Evolutionary conservation across 768 basidiomycete species (phyloP).

Genomic region (Pulveroboletus sp.): DNA sequence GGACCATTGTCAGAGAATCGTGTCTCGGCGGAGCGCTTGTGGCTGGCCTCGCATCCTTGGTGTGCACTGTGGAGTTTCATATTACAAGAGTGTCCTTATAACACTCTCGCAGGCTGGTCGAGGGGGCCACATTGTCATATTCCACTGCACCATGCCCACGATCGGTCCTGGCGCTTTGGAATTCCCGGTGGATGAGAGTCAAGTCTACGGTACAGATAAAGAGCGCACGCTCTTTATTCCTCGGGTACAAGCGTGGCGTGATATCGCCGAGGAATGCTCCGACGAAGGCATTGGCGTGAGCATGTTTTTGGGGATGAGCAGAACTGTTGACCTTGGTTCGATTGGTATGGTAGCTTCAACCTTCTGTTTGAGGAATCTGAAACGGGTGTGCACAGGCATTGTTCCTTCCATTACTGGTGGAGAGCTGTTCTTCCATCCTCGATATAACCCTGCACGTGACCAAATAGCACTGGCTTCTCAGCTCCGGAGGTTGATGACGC

Average conservation of each 20-base stretch:
- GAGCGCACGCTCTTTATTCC: slow-evolving; percentile 78
- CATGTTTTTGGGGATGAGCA: slow-evolving; percentile 77
- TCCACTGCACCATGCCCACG: slow-evolving; percentile 65
- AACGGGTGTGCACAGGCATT: slow-evolving; percentile 38
- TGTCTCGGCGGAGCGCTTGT: slow-evolving; percentile 77
- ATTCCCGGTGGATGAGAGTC: slow-evolving; percentile 53
- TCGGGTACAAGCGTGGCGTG: slow-evolving; percentile 74
- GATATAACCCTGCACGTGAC: slow-evolving; percentile 74
- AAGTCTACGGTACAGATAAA: slow-evolving; percentile 78
- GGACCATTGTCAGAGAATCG: slow-evolving; percentile 46
- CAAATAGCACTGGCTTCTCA: slow-evolving; percentile 66
- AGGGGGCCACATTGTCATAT: slow-evolving; percentile 76
- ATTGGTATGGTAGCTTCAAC: slow-evolving; percentile 49
- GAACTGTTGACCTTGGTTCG: slow-evolving; percentile 81
- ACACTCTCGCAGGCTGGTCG: slow-evolving; percentile 43
- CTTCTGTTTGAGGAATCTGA: slow-evolving; percentile 6
- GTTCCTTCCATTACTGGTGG: slow-evolving; percentile 79
- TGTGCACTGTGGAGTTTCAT: slow-evolving; percentile 33
- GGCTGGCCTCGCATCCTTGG: slow-evolving; percentile 67
- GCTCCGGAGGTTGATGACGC: slow-evolving; percentile 57
- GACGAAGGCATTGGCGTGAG: slow-evolving; percentile 88
- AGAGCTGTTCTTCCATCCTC: slow-evolving; percentile 86
- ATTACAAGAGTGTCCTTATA: slow-evolving; percentile 4
- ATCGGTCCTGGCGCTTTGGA: slow-evolving; percentile 69
- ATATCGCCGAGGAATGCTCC: slow-evolving; percentile 83